Base-by-base conservation (phyloP, 768 basidiomycete genomes). In the Phaeotremella fagi region DNA sequence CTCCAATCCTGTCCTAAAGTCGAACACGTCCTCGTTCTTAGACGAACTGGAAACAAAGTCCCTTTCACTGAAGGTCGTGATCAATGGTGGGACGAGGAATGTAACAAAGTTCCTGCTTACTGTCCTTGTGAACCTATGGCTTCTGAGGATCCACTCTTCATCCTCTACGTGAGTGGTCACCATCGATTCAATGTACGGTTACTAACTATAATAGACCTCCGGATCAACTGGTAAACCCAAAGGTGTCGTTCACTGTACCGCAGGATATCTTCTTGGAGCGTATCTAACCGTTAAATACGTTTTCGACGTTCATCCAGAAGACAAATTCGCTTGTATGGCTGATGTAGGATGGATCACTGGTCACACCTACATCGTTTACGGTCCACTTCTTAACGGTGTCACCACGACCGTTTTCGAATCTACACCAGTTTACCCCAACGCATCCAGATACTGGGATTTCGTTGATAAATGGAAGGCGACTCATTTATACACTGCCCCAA, bases 311-410 rank as follows among this genome's bases (percentile, higher is more conserved):
- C 94, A 99, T 75, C 84, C 86, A n/a, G 90, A 88, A 55, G 94
- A 97, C 78, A 84, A 81, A 62, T 97, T 92, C 74, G 95, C 85
- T 1, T 98, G 94, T 79, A 91, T 97, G 92, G 94, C 94, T 52
- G 94, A 99, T 70, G 81, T 99, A 48, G 94, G 94, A 65, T 98
- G 94, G 94, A 94, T 98, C 78, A 98, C 94, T 2, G 92, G 92
- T 16, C 90, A 95, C 77, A 88, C 87, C 77, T 88, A 97, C 78
- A 97, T 98, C 70, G 81, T 97, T 61, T 97, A 97, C 75, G 94
- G 94, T 14, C 94, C 94, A 2, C 85, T 97, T 47, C 54, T 48
- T 38, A 63, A 76, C 61, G 77, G 76, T 54, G 75, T 77, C 47
- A 77, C 76, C 28, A 78, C 76, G 16, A 77, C 76, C 58, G 86